Evolutionary conservation across 805 yeast genomes (phyloP).

Genomic region (Starmerella sirachaensis): DNA sequence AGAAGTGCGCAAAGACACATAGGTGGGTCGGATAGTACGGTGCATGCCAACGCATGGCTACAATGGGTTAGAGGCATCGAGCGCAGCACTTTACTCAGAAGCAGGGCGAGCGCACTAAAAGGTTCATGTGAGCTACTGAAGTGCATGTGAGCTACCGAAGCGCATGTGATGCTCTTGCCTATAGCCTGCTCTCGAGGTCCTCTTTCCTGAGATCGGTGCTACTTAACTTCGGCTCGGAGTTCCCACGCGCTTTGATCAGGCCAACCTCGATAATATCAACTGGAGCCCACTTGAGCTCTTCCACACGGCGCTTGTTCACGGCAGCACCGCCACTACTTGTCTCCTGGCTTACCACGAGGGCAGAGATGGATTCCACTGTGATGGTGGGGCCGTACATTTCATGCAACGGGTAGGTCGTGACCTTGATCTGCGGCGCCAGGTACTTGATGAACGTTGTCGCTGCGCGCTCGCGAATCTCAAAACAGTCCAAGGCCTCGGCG

Average conservation of each 20-base stretch:
- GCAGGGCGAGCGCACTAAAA: too few relatives aligned
- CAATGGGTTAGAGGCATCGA: too few relatives aligned
- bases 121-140: too few relatives aligned
- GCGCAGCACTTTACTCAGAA: too few relatives aligned
- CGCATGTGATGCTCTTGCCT: slow-evolving; percentile 1
- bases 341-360: slow-evolving; percentile 71
- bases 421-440: slow-evolving; percentile 36
- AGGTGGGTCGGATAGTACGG: too few relatives aligned
- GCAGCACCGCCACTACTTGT: slow-evolving; percentile 60
- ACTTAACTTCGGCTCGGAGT: slow-evolving; percentile 55
- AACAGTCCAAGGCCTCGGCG: slow-evolving; percentile 50
- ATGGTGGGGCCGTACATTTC: slow-evolving; percentile 96
- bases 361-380: slow-evolving; percentile 55
- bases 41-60: too few relatives aligned
- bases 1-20: too few relatives aligned
- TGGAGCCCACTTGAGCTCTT: slow-evolving; percentile 40
- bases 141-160: too few relatives aligned
- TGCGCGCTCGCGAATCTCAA: slow-evolving; percentile 36
- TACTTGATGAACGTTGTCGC: slow-evolving; percentile 41
- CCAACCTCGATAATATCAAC: slow-evolving; percentile 52
- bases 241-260: slow-evolving; percentile 34
- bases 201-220: slow-evolving; percentile 62
- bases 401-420: slow-evolving; percentile 51
- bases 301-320: slow-evolving; percentile 58
- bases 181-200: slow-evolving; percentile 22